Evolutionary conservation across 2,329 filamentous ascomycete genomes (phyloP).

Genomic region (Alternaria alternata): DNA sequence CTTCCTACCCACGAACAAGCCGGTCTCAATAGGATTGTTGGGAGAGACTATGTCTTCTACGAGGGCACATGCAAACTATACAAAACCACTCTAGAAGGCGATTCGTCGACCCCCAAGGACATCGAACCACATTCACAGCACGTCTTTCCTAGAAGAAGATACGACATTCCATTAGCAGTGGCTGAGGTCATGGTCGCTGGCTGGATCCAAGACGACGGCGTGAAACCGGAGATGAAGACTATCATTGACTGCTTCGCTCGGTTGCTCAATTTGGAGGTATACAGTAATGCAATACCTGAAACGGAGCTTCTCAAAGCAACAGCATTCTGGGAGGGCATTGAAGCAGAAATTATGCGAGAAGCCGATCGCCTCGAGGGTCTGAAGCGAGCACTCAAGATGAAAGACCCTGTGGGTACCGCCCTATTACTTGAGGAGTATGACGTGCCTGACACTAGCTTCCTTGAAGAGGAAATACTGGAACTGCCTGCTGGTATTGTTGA

Average conservation of each 20-base stretch:
- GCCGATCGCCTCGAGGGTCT: constrained; percentile 32
- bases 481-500: constrained; percentile 34
- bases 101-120: background rate
- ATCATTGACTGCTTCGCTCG: constrained; percentile 30
- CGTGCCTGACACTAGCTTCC: constrained; percentile 29
- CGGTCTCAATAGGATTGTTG: background rate
- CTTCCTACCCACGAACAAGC: constrained; percentile 5
- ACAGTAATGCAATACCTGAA: constrained; percentile 11
- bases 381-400: constrained; percentile 30
- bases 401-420: constrained; percentile 39
- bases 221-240: constrained; percentile 19
- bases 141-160: background rate
- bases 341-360: constrained; percentile 35
- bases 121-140: background rate
- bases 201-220: constrained; percentile 28
- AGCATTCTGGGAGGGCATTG: constrained; percentile 29
- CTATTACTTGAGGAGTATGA: constrained; percentile 34
- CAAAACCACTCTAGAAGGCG: background rate
- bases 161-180: constrained; percentile 24
- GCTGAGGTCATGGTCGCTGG: constrained; percentile 38
- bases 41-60: background rate
- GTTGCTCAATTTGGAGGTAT: constrained; percentile 27
- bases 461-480: constrained; percentile 39
- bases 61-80: background rate
- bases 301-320: constrained; percentile 27